Base-by-base conservation (phyloP, 768 basidiomycete species). In the Strobilomyces echinocephalus region DNA sequence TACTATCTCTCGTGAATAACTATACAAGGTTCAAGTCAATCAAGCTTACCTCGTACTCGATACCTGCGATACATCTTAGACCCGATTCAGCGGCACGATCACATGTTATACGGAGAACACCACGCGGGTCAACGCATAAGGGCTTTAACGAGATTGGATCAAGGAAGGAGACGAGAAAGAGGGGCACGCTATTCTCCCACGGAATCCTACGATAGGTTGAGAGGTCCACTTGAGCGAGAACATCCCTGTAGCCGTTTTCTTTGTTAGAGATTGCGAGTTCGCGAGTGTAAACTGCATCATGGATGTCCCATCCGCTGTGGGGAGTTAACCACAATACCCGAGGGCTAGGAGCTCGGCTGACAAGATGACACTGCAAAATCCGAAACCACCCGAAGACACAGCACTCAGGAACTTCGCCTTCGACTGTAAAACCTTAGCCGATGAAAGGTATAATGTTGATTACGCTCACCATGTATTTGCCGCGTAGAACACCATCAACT, bases 281-380 rank as follows among this genome's bases (percentile, higher is more conserved):
- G 21, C 78, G 79, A 5, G 83, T 77, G 72, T 98, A 97, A 5
- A 89, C 81, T 0, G 77, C 58, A 66, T 98, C 97, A 60, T 97
- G 92, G 15, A 97, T 84, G 69, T 95, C 91, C 95, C 91, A 93
- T 45, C 88, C 90, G 56, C 87, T 92, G 59, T 14, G 20, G 35
- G 9, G 31, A 21, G 16, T 46, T 48, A 50, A 54, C 50, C 41
- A 60, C 38, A 42, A 47, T 41, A 39, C 8, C 9, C 0, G 2
- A 42, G 39, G 31, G 45, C 9, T n/a, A 24, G 15, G 50, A 46
- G 5, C 39, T 34, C n/a, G 5, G 74, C 86, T 62, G 55, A 89
- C 91, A 95, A 97, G 52, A 95, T 83, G 45, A 95, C 88, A 61
- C 88, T 91, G 73, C 91, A 95, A 73, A 95, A 97, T 6, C 92